phyloP scores from a whole-genome alignment of 73 alveolate species.

The Urostyla sp. region DNA sequence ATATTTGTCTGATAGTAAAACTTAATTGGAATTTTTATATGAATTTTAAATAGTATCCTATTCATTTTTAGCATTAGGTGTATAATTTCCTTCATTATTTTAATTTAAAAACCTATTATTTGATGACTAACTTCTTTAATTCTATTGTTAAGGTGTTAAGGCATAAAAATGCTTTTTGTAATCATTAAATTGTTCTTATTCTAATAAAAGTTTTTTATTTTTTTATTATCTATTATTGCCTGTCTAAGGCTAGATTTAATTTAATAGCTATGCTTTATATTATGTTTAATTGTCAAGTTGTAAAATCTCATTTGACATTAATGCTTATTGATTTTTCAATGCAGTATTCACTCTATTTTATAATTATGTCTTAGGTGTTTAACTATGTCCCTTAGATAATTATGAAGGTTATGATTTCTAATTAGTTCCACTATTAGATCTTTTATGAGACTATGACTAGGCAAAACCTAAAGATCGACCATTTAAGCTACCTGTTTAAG shows the following conservation, averaged over 20 bases:
- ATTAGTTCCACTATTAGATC: slow-evolving; percentile 31
- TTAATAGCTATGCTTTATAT: no score
- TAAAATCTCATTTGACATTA: no score
- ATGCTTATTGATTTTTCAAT: no score
- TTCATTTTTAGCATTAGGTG: background rate
- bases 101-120: no score
- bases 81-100: background rate
- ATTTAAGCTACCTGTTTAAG: slow-evolving; percentile 36
- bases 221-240: no score
- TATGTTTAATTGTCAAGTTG: no score
- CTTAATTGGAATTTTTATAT: background rate
- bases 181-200: background rate
- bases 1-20: slow-evolving; percentile 19
- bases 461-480: no score
- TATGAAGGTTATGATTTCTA: background rate
- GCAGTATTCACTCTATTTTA: no score
- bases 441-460: background rate
- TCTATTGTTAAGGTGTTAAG: background rate
- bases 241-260: no score
- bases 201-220: no score
- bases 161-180: background rate
- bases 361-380: slow-evolving; percentile 11
- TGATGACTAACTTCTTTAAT: background rate
- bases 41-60: no score
- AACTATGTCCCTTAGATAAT: background rate